Conservation (phyloP, 2,329 filamentous ascomycete genomes). For the Colletotrichum tabaci region DNA sequence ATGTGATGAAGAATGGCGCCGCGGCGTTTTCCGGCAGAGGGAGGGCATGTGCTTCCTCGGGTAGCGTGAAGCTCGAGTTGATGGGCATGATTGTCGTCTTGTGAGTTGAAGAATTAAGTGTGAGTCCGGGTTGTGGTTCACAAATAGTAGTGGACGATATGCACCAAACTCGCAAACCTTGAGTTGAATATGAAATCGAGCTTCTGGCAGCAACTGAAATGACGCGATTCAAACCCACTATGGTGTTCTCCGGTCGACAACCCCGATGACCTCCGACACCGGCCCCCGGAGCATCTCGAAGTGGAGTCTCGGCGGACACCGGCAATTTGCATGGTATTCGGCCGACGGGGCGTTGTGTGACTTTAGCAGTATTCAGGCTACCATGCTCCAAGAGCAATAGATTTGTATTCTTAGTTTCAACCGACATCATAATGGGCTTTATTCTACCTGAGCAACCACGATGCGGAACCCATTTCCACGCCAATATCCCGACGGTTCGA, state of each 20-base stretch:
- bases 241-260: not conserved
- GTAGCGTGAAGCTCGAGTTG: constrained; percentile 6
- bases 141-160: no score
- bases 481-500: constrained; percentile 27
- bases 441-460: not conserved
- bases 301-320: not conserved
- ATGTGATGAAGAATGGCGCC: constrained; percentile 51
- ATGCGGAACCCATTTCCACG: constrained; percentile 22
- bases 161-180: no score
- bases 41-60: not conserved
- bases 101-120: not conserved
- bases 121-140: no score
- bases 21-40: not conserved
- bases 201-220: not conserved
- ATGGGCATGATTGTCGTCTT: constrained; percentile 19
- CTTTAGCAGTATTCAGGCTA: no score
- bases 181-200: no score
- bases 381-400: no score
- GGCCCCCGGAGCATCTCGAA: not conserved
- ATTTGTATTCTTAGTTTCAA: no score
- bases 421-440: no score
- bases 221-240: constrained; percentile 21
- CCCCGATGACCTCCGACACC: constrained; percentile 4
- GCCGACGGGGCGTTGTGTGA: not conserved
- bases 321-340: not conserved